Base-by-base conservation (phyloP, 2,329 filamentous ascomycete species). In the Aureobasidium mangrovei region DNA sequence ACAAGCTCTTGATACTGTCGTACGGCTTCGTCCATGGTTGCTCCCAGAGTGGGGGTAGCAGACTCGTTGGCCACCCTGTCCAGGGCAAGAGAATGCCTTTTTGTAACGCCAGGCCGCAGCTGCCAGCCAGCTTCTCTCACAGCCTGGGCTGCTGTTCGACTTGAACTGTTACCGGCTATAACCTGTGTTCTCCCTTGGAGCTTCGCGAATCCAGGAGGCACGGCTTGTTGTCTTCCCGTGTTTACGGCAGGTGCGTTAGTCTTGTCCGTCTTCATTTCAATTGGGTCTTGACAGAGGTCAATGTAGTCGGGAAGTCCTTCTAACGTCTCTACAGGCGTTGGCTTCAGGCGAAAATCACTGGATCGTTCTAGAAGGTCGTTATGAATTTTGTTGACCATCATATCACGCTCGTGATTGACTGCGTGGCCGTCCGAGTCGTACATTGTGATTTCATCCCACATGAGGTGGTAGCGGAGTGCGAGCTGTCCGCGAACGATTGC, bases 331-430 rank as follows among this genome's bases (percentile, higher is more conserved):
- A 81, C 77, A 6, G 82, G 77, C 33, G 82, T 77, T 27, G 82
- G 73, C 67, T 91, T 91, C 66, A 88, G 86, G 63, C 95, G 91
- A 73, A 89, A 97, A 60, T 87, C 83, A 66, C 91, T 93, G 41
- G 93, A 89, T 52, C 93, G 83, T 65, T 97, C 91, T 26, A 97
- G 77, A 43, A 95, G 88, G 67, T 97, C 90, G 61, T 97, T 96
- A 74, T 94, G 97, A 2, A 98, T 78, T 60, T 86, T 89, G 67
- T 97, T 91, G 32, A 93, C 88, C 63, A 91, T 79, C 53, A 83
- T 80, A 68, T 98, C 93, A 60, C 86, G 82, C 28, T 80, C 74
- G 52, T 84, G 79, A 61, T 96, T 84, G 28, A 97, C 90, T 3
- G 89, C 75, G 58, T 79, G 81, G 42, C 88, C 88, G 62, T 85